Base-by-base conservation (phyloP, 345 rosid genomes). In the Moricandia moricandioides region DNA sequence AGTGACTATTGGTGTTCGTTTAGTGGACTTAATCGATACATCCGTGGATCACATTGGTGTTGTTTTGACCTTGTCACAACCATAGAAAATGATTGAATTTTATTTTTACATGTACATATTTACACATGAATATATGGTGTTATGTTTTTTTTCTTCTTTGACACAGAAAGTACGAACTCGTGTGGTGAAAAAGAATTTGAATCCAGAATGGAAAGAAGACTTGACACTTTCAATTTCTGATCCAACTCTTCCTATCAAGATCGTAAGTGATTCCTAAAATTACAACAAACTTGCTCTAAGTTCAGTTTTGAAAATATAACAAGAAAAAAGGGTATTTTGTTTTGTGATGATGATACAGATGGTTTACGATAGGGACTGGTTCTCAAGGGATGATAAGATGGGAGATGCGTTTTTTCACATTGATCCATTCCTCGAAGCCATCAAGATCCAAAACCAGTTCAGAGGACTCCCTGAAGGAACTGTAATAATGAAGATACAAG, bases 201-300 rank as follows among this genome's bases (percentile, higher is more conserved):
- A 94, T 79, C 97, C 97, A 2, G 88, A 86, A 74, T 91, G 97
- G 97, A 83, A 94, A 35, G 98, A 91, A 33, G 90, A 88, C 45
- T 82, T 94, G 34, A 94, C 97, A 29, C 89, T 94, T 34, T 83
- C 92, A 11, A 24, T 94, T 56, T 9, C 74, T 3, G 89, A 93
- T 73, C 88, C 94, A 26, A 70, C 8, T 70, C 83, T 85, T 59
- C 92, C 97, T 1, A 8, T 94, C 58, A 83, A 78, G 72, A 65
- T 94, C 75, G 97, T 91, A 82, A 85, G 93, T 70, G 24, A 40
- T 40, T 45, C 39, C 17, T 35, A 27, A 27, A 47, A 58, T 9
- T 60, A 67, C 49, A 33, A 58, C 18, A 58, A 58, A 27, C 11
- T 27, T 59, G 7, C 11, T 18, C 40, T 67, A 29, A 18, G 21